These are phyloP conservation scores for Aspergillus pseudoterreus DNA, from an alignment of 2,329 filamentous ascomycete genomes.

Conservation along the genomic window DNA sequence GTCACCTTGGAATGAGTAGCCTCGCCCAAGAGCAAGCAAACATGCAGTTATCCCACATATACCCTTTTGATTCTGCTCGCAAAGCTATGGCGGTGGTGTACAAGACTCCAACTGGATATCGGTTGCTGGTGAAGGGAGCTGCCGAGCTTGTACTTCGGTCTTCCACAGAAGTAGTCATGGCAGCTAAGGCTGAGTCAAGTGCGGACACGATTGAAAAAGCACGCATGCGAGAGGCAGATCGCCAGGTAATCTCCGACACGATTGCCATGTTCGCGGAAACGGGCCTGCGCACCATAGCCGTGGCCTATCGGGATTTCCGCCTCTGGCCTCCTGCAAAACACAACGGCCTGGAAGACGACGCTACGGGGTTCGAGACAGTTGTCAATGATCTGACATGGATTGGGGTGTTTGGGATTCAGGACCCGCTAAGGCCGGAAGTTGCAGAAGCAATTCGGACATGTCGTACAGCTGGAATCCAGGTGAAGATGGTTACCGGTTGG, in stretches of 20 bases:
- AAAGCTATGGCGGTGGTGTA: conserved; percentile 55
- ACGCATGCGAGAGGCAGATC: conserved; percentile 3
- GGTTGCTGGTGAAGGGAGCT: conserved; percentile 43
- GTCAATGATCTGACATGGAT: conserved; percentile 66
- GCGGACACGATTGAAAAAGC: not conserved
- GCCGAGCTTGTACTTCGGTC: conserved; percentile 37
- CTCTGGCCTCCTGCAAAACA: conserved; percentile 59
- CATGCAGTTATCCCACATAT: conserved; percentile 58
- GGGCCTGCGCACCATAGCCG: conserved; percentile 68
- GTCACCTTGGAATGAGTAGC: conserved; percentile 58
- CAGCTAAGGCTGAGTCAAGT: conserved; percentile 9
- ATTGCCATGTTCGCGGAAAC: conserved; percentile 37
- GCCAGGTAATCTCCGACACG: conserved; percentile 2
- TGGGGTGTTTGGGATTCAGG: conserved; percentile 4
- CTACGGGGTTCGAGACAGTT: conserved; percentile 62
- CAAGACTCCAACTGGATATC: conserved; percentile 31
- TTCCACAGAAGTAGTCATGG: conserved; percentile 17
- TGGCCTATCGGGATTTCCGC: conserved; percentile 67
- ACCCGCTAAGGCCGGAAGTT: conserved; percentile 3
- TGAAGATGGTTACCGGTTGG: conserved; percentile 1
- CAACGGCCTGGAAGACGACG: conserved; percentile 54
- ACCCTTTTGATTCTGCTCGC: conserved; percentile 69
- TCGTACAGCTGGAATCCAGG: not conserved
- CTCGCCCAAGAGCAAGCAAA: conserved; percentile 58
- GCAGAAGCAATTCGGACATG: conserved; percentile 1